Evolutionary conservation across 148 eudicot species (phyloP).

Genomic region (Amaranthus cruentus): DNA sequence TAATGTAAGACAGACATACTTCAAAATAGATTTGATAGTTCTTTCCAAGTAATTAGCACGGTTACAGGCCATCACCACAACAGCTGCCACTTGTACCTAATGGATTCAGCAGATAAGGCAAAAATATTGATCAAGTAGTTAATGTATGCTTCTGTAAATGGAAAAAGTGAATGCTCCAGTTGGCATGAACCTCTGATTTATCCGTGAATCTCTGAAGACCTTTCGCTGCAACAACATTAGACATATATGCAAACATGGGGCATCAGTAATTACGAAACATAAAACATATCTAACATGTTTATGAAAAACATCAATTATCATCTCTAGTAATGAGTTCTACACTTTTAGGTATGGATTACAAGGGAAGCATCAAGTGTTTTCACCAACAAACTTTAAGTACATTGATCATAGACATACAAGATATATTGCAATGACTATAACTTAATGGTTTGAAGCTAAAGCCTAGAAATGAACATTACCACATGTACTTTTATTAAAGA

Average conservation of each 20-base stretch:
- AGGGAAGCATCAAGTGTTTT: not conserved
- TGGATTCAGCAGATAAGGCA: constrained; percentile 27
- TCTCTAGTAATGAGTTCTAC: not conserved
- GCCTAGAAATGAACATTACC: not conserved
- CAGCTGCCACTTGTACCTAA: constrained; percentile 90
- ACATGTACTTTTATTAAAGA: not conserved
- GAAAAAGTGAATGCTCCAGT: constrained; percentile 1
- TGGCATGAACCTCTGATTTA: constrained; percentile 61
- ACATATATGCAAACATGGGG: constrained; percentile 8
- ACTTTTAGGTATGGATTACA: not conserved
- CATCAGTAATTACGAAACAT: not conserved
- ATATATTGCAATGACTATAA: not conserved
- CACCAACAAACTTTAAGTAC: not conserved
- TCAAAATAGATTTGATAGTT: constrained; percentile 78
- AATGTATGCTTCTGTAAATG: constrained; percentile 14
- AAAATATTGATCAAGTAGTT: constrained; percentile 13
- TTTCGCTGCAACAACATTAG: constrained; percentile 51
- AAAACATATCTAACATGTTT: not conserved
- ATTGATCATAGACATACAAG: not conserved
- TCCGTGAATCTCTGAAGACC: constrained; percentile 46
- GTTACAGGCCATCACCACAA: constrained; percentile 95
- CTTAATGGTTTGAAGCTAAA: not conserved
- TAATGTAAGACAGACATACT: constrained; percentile 39
- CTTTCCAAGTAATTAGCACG: constrained; percentile 96
- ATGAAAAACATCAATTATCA: not conserved